Percentiles rank a stretch among this genome's conserved stretches.
phyloP scores from a whole-genome alignment of 1,284 basidiomycete species.

The Ceratobasidium sp. region DNA sequence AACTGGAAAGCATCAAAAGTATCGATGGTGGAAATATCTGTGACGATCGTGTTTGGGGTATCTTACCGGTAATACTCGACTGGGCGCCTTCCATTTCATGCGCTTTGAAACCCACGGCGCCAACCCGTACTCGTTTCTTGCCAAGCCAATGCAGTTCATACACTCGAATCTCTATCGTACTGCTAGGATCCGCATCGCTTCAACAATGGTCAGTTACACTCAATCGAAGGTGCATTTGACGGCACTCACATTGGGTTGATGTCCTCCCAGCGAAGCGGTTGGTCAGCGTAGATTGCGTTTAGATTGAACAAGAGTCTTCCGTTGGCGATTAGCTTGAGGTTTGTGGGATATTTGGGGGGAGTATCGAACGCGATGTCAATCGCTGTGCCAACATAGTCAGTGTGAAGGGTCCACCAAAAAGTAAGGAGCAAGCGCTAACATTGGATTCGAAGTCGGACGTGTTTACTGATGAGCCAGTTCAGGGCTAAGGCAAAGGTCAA shows the following conservation, averaged over 20 bases:
- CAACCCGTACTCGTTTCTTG: not conserved
- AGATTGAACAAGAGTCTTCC: not conserved
- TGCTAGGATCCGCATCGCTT: not conserved
- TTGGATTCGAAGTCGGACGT: not conserved
- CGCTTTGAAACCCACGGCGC: not conserved
- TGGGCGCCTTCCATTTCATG: not conserved
- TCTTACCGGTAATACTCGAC: not conserved
- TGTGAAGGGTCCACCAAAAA: not conserved
- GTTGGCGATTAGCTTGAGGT: not conserved
- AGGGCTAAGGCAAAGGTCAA: not conserved
- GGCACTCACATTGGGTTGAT: slow-evolving; percentile 8
- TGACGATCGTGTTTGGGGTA: not conserved
- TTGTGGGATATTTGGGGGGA: not conserved
- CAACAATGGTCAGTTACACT: not conserved
- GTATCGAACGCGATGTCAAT: not conserved
- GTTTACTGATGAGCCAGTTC: not conserved
- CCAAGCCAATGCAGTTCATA: not conserved
- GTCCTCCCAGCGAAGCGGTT: not conserved
- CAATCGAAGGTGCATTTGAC: too few relatives aligned
- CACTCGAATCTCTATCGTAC: not conserved
- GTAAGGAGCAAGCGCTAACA: not conserved
- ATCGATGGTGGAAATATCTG: not conserved
- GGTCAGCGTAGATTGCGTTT: not conserved
- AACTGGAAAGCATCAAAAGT: not conserved
- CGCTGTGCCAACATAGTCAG: not conserved